Evolutionary conservation across 164 flowering plant species (phyloP).

Genomic region (Vitis vinifera): DNA sequence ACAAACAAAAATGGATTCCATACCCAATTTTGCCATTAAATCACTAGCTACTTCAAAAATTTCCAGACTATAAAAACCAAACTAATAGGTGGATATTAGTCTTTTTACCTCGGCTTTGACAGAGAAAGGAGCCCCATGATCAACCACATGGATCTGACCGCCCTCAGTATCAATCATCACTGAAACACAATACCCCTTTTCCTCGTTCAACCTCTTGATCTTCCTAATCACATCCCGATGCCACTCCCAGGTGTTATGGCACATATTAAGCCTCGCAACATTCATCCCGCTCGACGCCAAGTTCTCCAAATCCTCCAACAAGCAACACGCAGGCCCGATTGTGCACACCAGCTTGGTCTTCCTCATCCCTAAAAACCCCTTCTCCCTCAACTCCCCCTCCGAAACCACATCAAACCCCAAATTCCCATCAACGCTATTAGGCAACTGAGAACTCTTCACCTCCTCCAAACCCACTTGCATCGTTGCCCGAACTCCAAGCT

Average conservation of each 20-base stretch:
- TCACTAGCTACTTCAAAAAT: too few species aligned
- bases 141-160: slow-evolving; percentile 72
- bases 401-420: slow-evolving; percentile 61
- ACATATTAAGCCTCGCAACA: slow-evolving; percentile 83
- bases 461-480: slow-evolving; percentile 27
- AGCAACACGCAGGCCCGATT: slow-evolving; percentile 72
- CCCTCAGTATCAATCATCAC: slow-evolving; percentile 88
- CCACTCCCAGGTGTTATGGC: slow-evolving; percentile 79
- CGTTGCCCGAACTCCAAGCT: slow-evolving; percentile 19
- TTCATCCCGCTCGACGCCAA: slow-evolving; percentile 79
- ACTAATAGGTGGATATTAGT: too few species aligned
- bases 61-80: neutral
- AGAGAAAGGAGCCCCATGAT: slow-evolving; percentile 64
- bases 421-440: slow-evolving; percentile 4
- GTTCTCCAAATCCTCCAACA: slow-evolving; percentile 56
- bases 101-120: slow-evolving; percentile 59
- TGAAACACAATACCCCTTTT: slow-evolving; percentile 72
- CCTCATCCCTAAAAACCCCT: slow-evolving; percentile 78
- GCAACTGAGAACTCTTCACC: slow-evolving; percentile 3
- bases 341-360: slow-evolving; percentile 91
- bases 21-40: too few species aligned
- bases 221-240: slow-evolving; percentile 67
- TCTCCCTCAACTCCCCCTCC: slow-evolving; percentile 64
- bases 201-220: slow-evolving; percentile 69
- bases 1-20: neutral